Percentiles rank a stretch among this genome's conserved stretches.
phyloP scores from a whole-genome alignment of 2,329 filamentous ascomycete genomes.

The Aspergillus calidoustus region DNA sequence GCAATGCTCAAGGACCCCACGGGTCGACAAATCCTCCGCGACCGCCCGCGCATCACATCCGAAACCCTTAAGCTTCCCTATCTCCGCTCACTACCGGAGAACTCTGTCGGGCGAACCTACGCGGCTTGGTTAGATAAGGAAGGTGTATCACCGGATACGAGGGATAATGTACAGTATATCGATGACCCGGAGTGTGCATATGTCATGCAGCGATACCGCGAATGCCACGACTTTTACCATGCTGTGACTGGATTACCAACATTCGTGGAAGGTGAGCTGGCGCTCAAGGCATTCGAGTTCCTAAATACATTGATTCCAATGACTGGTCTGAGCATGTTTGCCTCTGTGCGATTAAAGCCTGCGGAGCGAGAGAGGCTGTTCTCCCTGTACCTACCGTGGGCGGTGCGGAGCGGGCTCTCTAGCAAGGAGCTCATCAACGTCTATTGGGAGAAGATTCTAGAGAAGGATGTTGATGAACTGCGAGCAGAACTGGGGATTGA shows the following conservation, averaged over 20 bases:
- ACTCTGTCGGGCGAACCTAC: constrained; percentile 81
- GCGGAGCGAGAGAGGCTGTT: constrained; percentile 70
- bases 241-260: constrained; percentile 88
- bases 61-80: constrained; percentile 67
- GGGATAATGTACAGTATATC: constrained; percentile 81
- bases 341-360: constrained; percentile 67
- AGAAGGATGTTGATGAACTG: constrained; percentile 78
- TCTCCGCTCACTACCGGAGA: constrained; percentile 72
- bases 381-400: constrained; percentile 77
- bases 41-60: constrained; percentile 86
- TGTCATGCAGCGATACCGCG: constrained; percentile 96
- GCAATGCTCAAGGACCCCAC: constrained; percentile 86
- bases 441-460: constrained; percentile 95
- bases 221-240: constrained; percentile 98
- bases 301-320: constrained; percentile 92
- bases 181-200: constrained; percentile 96
- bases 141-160: constrained; percentile 89
- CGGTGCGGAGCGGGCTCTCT: constrained; percentile 76
- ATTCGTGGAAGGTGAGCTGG: constrained; percentile 93
- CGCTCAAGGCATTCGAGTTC: constrained; percentile 98
- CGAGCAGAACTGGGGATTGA: constrained; percentile 80
- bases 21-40: constrained; percentile 87
- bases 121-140: constrained; percentile 91
- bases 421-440: constrained; percentile 88
- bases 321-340: constrained; percentile 85